phyloP scores from a whole-genome alignment of 352 stramenopile species.

The Globisporangium cylindrosporum region DNA sequence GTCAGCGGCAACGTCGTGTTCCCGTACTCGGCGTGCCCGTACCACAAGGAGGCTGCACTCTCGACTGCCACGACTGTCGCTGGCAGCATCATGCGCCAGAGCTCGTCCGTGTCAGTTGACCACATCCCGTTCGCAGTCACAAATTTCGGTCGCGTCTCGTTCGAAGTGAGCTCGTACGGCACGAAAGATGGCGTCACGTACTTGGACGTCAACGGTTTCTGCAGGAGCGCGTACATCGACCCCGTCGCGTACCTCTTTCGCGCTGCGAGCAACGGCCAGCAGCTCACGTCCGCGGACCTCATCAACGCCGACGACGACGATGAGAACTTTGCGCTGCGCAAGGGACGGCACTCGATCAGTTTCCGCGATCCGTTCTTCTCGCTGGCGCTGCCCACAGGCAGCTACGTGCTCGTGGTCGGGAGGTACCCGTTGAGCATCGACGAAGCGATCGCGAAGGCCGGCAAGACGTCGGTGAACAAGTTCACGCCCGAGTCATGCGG shows the following conservation, averaged over 20 bases:
- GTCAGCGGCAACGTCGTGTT: slow-evolving; percentile 17
- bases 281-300: slow-evolving; percentile 39
- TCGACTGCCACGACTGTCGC: slow-evolving; percentile 32
- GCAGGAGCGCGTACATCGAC: slow-evolving; percentile 64
- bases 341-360: slow-evolving; percentile 52
- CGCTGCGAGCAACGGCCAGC: slow-evolving; percentile 12
- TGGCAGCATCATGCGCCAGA: slow-evolving; percentile 51
- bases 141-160: slow-evolving; percentile 45
- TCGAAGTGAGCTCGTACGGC: slow-evolving; percentile 64
- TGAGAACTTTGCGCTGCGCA: slow-evolving; percentile 49
- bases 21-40: slow-evolving; percentile 45
- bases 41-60: slow-evolving; percentile 50
- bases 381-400: slow-evolving; percentile 38
- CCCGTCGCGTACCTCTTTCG: slow-evolving; percentile 59
- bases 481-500: slow-evolving; percentile 61
- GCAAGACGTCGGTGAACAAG: slow-evolving; percentile 24
- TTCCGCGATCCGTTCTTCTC: slow-evolving; percentile 76
- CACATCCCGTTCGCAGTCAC: slow-evolving; percentile 52
- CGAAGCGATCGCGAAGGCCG: slow-evolving; percentile 42
- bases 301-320: slow-evolving; percentile 60
- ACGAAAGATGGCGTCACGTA: slow-evolving; percentile 32
- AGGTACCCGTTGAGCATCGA: slow-evolving; percentile 62
- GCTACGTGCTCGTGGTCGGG: slow-evolving; percentile 63
- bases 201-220: slow-evolving; percentile 64
- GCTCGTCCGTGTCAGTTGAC: slow-evolving; percentile 47